Evolutionary conservation across 1,139 yeast genomes (phyloP), one percentile per base, ranked within the genome.

Genomic region (Suhomyces panamericanus): DNA sequence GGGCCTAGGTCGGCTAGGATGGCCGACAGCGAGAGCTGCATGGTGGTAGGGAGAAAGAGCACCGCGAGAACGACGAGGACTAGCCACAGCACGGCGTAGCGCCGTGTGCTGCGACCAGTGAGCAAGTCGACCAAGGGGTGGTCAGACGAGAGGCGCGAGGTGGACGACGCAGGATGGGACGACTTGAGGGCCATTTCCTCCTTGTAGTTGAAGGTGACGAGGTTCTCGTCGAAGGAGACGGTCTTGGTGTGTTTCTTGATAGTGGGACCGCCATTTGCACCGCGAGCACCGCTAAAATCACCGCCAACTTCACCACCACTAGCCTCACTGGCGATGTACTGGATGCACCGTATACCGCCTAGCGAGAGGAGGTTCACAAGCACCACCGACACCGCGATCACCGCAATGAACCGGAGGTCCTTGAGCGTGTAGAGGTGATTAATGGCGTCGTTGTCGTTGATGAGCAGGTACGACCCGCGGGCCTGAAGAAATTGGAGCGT

Each of bases 1-100:
- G 50, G 44, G 13, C 40, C 42, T 2, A 48, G 28, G n/a, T 39
- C 43, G 41, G 49, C 47, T 8, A 64, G 17, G 2, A 52, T 48
- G 5, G 58, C 49, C 11, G 63, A 46, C 1, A 64, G 52, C 37
- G 53, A 61, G 35, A 60, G 46, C 20, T 57, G 44, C 9, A 60
- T 48, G 16, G 41, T 41, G 12, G 47, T 31, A 9, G 67, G 67
- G 13, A 57, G 38, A 13, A 50, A 35, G 5, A 52, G 20, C 12
- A 48, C 43, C 15, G 50, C 41, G 12, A 48, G 39, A 4, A 41
- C 31, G 11, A 51, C 30, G 5, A 7, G 15, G 13, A 33, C 27
- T 13, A 24, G 10, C 6, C 30, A n/a, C 8, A 38, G n/a, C 11
- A 35, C 20, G 10, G 22, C 6, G 14, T 42, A 37, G 20, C 26